Percentiles rank a stretch among this genome's conserved stretches.
phyloP scores from a whole-genome alignment of 2,329 filamentous ascomycete species.

The Colletotrichum limetticola region DNA sequence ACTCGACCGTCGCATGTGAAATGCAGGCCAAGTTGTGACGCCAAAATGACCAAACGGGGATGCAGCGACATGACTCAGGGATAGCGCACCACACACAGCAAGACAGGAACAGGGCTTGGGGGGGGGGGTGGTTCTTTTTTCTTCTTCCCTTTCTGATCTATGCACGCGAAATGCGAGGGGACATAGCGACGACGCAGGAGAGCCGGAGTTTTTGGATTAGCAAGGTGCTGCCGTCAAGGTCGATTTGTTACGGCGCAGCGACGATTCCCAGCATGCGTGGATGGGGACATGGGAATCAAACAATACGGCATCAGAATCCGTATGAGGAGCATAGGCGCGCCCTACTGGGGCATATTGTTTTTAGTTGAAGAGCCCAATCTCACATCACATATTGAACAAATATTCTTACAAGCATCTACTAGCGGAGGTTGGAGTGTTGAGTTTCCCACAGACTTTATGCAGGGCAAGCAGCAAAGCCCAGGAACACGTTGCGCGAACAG shows the following conservation, averaged over 20 bases:
- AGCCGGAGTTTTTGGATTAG: conserved; percentile 6
- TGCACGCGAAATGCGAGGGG: conserved; percentile 11
- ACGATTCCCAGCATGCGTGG: conserved; percentile 1
- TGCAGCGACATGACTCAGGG: conserved; percentile 25
- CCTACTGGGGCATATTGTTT: conserved; percentile 5
- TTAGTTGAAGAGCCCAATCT: conserved; percentile 23
- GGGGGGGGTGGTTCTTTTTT: not conserved
- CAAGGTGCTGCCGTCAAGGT: not conserved
- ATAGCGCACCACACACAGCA: conserved; percentile 1
- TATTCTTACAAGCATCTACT: not conserved
- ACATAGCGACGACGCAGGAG: conserved; percentile 1
- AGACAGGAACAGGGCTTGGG: not conserved
- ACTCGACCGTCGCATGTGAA: conserved; percentile 27
- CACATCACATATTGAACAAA: conserved; percentile 18
- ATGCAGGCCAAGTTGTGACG: conserved; percentile 26
- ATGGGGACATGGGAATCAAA: conserved; percentile 19
- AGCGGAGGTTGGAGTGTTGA: not conserved
- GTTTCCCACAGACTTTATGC: not conserved
- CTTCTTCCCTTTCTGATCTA: conserved; percentile 6
- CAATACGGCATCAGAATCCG: conserved; percentile 27
- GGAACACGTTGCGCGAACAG: conserved; percentile 24
- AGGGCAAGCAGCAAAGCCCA: conserved; percentile 16
- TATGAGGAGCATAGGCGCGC: conserved; percentile 2
- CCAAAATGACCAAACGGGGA: conserved; percentile 21
- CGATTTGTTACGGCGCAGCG: conserved; percentile 9